Evolutionary conservation across 768 basidiomycete species (phyloP).

Genomic region (Termitomyces sp.): DNA sequence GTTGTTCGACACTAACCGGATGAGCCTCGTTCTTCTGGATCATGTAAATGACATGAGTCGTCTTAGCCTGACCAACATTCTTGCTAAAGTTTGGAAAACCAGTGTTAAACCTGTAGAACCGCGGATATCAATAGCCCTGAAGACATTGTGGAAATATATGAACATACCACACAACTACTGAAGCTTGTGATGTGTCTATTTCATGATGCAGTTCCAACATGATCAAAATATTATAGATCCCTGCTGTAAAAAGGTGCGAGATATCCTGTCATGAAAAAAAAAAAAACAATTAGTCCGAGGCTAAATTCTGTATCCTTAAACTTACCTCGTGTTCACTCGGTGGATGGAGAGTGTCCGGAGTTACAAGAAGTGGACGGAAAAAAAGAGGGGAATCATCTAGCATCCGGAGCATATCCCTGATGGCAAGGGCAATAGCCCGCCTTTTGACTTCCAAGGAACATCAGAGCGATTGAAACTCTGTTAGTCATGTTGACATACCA

Average conservation of each 20-base stretch:
- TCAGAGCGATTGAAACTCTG: slow-evolving; percentile 4
- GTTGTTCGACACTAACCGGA: neutral
- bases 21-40: neutral
- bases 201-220: slow-evolving; percentile 58
- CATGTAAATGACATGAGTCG: slow-evolving; percentile 4
- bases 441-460: slow-evolving; percentile 43
- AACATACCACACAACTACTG: slow-evolving; percentile 60
- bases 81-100: neutral
- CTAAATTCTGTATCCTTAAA: neutral
- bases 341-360: slow-evolving; percentile 24
- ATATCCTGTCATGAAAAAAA: slow-evolving; percentile 32
- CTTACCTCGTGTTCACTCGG: slow-evolving; percentile 20
- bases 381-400: slow-evolving; percentile 49
- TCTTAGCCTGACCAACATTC: neutral
- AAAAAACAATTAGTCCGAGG: neutral
- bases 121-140: neutral
- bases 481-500: slow-evolving; percentile 37
- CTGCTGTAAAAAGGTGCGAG: slow-evolving; percentile 46
- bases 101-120: neutral
- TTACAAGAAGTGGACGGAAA: slow-evolving; percentile 51
- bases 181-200: slow-evolving; percentile 52
- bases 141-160: neutral
- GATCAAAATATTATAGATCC: slow-evolving; percentile 62
- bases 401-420: slow-evolving; percentile 56
- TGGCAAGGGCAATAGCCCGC: slow-evolving; percentile 48